Base-by-base conservation (phyloP, 257 asterid genomes). In the Gentiana dahurica region DNA sequence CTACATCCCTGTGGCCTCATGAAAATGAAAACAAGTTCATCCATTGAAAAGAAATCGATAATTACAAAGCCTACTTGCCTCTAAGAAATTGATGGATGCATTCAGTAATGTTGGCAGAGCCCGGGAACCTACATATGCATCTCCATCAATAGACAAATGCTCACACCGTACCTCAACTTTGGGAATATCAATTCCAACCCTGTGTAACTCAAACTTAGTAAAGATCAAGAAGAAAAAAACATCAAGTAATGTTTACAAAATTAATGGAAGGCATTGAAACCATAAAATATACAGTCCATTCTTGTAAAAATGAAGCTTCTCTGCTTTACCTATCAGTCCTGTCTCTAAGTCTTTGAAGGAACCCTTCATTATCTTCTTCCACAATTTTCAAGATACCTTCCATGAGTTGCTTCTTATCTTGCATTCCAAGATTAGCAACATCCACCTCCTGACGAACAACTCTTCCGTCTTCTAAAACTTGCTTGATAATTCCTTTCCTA, bases 311-410 rank as follows among this genome's bases (percentile, higher is more conserved):
- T 33, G 62, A 50, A 59, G 4, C 0, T 13, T 59, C 12, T 41
- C 9, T 4, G 12, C 59, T 77, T 77, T 60, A 91, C 98, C 94
- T 76, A 58, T 91, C 93, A 2, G 92, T 91, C 68, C 98, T 81
- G 49, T 78, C 85, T 64, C 96, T 75, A 7, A 87, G 77, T 77
- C 95, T 75, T 63, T 49, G 76, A 51, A 91, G 80, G 34, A 91
- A 85, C 81, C 76, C 76, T 83, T 91, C 98, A 51, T 91, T 87
- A 71, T 91, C 98, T 48, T 87, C 95, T 39, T 91, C 98, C 39
- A 87, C 98, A 70, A 74, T 82, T 68, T 71, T 83, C 51, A 91
- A 79, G 11, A 91, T 68, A 65, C 61, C 78, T 43, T 81, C 96
- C 75, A 78, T 58, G 34, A 91, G 80, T 6, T 54, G 79, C 79